A percentile compares a stretch with the other conserved stretches of the same genome.
Evolutionary conservation across 1,284 basidiomycete species (phyloP).

Genomic region (Sanghuangporus weigelae): DNA sequence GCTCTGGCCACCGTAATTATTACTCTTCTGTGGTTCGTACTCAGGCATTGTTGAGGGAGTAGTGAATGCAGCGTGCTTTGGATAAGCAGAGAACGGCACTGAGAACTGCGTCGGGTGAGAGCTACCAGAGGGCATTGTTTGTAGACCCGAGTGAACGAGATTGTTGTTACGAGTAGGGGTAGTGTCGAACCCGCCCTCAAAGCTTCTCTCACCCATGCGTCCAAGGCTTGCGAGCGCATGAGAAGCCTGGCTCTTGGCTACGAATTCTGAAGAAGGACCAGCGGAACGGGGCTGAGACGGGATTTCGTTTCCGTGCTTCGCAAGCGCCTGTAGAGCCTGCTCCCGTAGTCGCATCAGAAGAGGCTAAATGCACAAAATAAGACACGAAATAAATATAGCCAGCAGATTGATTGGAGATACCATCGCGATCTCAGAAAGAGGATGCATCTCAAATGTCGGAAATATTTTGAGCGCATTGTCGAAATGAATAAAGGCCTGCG

Average conservation of each 20-base stretch:
- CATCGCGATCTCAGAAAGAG: not conserved
- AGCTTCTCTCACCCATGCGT: not conserved
- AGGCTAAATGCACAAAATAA: not conserved
- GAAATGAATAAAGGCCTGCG: slow-evolving; percentile 19
- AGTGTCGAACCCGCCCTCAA: not conserved
- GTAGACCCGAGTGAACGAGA: not conserved
- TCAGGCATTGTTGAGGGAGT: too few relatives aligned
- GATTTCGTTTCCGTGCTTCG: not conserved
- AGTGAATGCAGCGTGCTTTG: too few relatives aligned
- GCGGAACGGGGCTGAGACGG: not conserved
- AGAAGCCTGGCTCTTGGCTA: not conserved
- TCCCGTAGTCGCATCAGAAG: slow-evolving; percentile 9
- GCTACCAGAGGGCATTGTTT: not conserved
- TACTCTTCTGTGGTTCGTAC: too few relatives aligned
- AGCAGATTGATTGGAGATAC: not conserved
- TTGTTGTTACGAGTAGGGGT: not conserved
- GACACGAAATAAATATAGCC: not conserved
- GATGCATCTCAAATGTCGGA: slow-evolving; percentile 16
- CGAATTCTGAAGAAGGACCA: not conserved
- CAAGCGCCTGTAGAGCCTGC: slow-evolving; percentile 6
- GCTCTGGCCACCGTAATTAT: too few relatives aligned
- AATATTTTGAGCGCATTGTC: slow-evolving; percentile 19
- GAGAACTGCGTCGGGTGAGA: not conserved
- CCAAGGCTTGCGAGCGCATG: not conserved
- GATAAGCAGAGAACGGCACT: not conserved